These are phyloP conservation scores for Arthrinium phaeospermum DNA, from an alignment of 2,329 filamentous ascomycete genomes.

Conservation along the genomic window DNA sequence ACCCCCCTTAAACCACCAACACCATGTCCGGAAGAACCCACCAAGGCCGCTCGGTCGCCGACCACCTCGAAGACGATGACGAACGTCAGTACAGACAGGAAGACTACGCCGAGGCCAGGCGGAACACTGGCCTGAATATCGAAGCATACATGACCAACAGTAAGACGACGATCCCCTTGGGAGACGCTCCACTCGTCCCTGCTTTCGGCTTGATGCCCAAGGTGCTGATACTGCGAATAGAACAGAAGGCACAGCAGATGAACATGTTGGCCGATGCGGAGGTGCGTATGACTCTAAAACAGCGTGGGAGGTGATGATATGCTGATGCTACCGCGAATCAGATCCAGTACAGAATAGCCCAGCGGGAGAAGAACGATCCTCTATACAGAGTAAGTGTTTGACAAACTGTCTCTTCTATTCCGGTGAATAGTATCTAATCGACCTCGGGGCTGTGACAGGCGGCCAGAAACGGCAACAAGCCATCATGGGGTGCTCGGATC, in stretches of 20 bases:
- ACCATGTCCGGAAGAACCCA: neutral
- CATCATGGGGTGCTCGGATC: slow-evolving; percentile 33
- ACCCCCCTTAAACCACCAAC: neutral
- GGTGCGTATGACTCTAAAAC: neutral
- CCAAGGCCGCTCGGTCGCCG: neutral
- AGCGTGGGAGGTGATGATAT: neutral
- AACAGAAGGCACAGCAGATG: neutral
- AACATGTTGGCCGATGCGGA: neutral
- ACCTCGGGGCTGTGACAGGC: slow-evolving; percentile 27
- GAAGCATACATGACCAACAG: neutral
- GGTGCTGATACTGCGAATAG: neutral
- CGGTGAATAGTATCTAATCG: neutral
- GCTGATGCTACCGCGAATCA: slow-evolving; percentile 10
- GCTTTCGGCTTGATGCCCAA: too few relatives aligned
- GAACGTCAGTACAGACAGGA: neutral
- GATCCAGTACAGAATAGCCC: slow-evolving; percentile 29
- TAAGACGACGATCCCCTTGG: neutral
- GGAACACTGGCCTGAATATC: neutral
- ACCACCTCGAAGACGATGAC: slow-evolving; percentile 1
- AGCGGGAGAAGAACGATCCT: slow-evolving; percentile 35
- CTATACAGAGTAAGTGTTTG: slow-evolving; percentile 30
- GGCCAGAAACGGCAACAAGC: slow-evolving; percentile 33
- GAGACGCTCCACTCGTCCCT: neutral
- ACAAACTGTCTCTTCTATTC: neutral
- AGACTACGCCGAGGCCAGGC: neutral